Conservation (phyloP, 306 rosid species). For the Spatholobus suberectus region DNA sequence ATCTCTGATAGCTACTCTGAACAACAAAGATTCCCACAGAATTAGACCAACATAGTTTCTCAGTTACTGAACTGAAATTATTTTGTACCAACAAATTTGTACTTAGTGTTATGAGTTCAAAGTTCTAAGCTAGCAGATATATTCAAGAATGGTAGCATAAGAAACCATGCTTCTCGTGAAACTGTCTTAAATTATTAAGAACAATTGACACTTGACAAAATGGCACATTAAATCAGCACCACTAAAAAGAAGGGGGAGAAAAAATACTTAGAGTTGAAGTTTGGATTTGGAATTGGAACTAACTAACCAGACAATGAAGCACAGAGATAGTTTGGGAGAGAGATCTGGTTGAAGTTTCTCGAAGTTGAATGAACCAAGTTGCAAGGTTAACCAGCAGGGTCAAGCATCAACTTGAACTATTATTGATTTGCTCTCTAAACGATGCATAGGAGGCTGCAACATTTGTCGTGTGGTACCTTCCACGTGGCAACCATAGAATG, state of each 20-base stretch:
- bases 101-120: background rate
- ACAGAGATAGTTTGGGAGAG: background rate
- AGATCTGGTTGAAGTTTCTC: background rate
- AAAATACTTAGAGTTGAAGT: background rate
- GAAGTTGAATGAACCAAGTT: constrained; percentile 4
- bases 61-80: background rate
- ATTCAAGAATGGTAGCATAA: constrained; percentile 7
- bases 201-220: background rate
- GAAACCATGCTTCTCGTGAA: background rate
- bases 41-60: background rate
- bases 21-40: constrained; percentile 23
- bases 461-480: constrained; percentile 1
- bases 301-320: constrained; percentile 31
- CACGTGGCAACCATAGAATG: constrained; percentile 45
- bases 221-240: background rate
- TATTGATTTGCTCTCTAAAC: background rate
- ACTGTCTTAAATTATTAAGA: background rate
- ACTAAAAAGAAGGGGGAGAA: background rate
- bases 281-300: constrained; percentile 26
- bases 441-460: background rate
- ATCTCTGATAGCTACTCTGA: constrained; percentile 42
- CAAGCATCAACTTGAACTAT: background rate
- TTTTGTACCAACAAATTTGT: background rate
- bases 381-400: background rate
- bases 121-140: background rate